These are phyloP conservation scores for Metahyphopichia silvanorum DNA, from an alignment of 805 yeast species.

Conservation along the genomic window DNA sequence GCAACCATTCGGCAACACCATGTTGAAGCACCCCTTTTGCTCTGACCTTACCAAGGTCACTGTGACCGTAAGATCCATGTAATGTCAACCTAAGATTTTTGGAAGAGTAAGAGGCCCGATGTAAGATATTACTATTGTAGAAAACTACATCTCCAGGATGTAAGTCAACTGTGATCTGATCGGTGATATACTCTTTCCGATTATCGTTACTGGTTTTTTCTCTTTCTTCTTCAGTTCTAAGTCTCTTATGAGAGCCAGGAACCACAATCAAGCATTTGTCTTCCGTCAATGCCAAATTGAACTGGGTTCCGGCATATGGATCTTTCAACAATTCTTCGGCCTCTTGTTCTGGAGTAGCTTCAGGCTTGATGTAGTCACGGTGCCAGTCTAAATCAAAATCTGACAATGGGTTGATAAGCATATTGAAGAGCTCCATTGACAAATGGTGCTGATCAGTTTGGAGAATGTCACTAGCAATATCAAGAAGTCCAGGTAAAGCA, in stretches of 20 bases:
- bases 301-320: conserved; percentile 49
- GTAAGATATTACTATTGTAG: conserved; percentile 49
- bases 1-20: conserved; percentile 48
- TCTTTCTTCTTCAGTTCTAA: conserved; percentile 44
- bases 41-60: conserved; percentile 35
- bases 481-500: conserved; percentile 34
- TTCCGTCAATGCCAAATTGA: conserved; percentile 46
- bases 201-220: conserved; percentile 31
- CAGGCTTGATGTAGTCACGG: conserved; percentile 48
- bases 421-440: conserved; percentile 48
- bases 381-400: conserved; percentile 56
- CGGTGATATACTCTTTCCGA: conserved; percentile 32
- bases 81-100: conserved; percentile 39
- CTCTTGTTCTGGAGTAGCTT: conserved; percentile 44
- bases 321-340: conserved; percentile 31
- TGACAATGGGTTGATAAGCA: conserved; percentile 51
- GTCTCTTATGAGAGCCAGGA: conserved; percentile 45
- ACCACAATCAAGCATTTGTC: conserved; percentile 47
- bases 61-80: conserved; percentile 51
- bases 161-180: conserved; percentile 39
- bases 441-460: conserved; percentile 32
- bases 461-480: conserved; percentile 40
- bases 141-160: conserved; percentile 50
- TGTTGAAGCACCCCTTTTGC: conserved; percentile 54
- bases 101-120: conserved; percentile 43